Percentiles rank a stretch among this genome's conserved stretches.
Conservation (phyloP, 2,329 filamentous ascomycete species). For the Talaromyces sp. region DNA sequence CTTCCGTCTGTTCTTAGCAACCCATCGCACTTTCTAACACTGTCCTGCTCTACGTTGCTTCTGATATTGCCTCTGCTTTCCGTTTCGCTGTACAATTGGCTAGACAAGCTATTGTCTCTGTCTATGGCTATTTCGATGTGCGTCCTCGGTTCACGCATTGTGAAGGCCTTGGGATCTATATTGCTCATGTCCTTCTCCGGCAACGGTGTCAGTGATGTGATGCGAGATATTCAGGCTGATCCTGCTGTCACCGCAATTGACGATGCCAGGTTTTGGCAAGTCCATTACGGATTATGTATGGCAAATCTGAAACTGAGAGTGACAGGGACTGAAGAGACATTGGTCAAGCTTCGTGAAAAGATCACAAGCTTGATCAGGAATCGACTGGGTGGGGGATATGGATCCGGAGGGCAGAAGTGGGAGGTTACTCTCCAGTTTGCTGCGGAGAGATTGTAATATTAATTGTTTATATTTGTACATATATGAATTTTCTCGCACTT, state of each 20-base stretch:
- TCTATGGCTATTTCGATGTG: slow-evolving; percentile 88
- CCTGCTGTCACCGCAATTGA: slow-evolving; percentile 73
- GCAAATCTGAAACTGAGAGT: slow-evolving; percentile 84
- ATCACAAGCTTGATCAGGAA: slow-evolving; percentile 79
- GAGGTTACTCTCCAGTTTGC: slow-evolving; percentile 86
- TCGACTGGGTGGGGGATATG: slow-evolving; percentile 82
- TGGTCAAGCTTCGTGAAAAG: slow-evolving; percentile 71
- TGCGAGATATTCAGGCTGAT: slow-evolving; percentile 81
- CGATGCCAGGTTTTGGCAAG: slow-evolving; percentile 96
- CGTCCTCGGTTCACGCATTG: slow-evolving; percentile 75
- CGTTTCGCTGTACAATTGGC: slow-evolving; percentile 74
- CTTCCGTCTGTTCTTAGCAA: slow-evolving; percentile 88
- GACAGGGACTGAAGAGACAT: slow-evolving; percentile 66
- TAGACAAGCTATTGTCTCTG: slow-evolving; percentile 78
- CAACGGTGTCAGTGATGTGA: slow-evolving; percentile 66
- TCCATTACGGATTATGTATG: slow-evolving; percentile 95
- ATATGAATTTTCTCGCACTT: neutral
- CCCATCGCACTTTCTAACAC: slow-evolving; percentile 89
- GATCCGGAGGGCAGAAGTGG: slow-evolving; percentile 77
- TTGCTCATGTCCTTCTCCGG: slow-evolving; percentile 84
- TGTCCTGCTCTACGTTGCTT: slow-evolving; percentile 79
- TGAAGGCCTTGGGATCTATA: slow-evolving; percentile 86
- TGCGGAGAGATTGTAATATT: slow-evolving; percentile 40
- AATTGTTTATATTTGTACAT: slow-evolving; percentile 2
- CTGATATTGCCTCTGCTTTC: slow-evolving; percentile 79